Conservation (phyloP, 2,329 filamentous ascomycete genomes). For the Colletotrichum chlorophyti region DNA sequence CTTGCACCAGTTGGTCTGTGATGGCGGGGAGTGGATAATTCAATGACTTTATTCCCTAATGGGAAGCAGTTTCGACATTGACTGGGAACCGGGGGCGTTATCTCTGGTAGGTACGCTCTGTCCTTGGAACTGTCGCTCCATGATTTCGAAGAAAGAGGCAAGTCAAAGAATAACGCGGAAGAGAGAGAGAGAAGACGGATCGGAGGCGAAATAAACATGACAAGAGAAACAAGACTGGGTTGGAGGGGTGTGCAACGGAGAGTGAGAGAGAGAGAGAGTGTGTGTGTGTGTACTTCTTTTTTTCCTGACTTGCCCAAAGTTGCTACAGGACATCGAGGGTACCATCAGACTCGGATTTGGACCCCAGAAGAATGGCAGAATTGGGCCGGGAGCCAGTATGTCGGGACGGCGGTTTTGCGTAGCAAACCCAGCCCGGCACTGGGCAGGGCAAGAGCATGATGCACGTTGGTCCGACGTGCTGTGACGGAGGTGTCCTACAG, state of each 20-base stretch:
- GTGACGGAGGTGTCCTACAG: background rate
- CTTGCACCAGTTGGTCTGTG: slow-evolving; percentile 9
- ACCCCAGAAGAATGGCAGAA: slow-evolving; percentile 9
- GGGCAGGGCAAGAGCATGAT: slow-evolving; percentile 13
- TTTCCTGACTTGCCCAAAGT: background rate
- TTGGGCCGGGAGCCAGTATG: slow-evolving; percentile 27
- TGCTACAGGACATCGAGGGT: background rate
- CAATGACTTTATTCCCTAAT: slow-evolving; percentile 15
- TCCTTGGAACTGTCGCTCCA: background rate
- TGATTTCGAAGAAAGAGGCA: background rate
- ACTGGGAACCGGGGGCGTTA: background rate
- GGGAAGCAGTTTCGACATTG: slow-evolving; percentile 13
- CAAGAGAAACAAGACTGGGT: background rate
- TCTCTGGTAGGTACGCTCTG: background rate
- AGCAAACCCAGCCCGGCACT: slow-evolving; percentile 23
- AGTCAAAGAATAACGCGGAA: background rate
- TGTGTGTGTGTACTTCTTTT: background rate
- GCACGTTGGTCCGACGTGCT: slow-evolving; percentile 14
- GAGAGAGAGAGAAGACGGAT: background rate
- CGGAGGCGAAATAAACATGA: background rate
- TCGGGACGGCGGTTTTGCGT: slow-evolving; percentile 24
- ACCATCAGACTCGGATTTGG: background rate
- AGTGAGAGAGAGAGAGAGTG: background rate
- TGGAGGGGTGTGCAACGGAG: background rate
- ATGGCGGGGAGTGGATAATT: slow-evolving; percentile 5